phyloP scores from a whole-genome alignment of 2,329 filamentous ascomycete genomes.

The Xylaria sp. region DNA sequence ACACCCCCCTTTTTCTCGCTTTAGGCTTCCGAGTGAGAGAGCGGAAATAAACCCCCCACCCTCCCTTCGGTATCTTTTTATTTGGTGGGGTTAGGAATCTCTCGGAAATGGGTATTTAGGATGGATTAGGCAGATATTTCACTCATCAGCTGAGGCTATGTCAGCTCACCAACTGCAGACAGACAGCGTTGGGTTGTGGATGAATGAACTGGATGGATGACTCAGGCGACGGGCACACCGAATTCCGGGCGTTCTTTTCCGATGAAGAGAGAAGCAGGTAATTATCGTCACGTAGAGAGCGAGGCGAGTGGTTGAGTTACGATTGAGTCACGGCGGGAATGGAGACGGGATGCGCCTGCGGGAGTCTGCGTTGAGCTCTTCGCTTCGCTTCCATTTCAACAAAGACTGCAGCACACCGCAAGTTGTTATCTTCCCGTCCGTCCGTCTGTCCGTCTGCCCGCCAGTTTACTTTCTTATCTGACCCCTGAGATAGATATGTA shows the following conservation, averaged over 20 bases:
- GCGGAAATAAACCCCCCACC: no score
- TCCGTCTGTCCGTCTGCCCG: no score
- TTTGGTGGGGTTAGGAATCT: background rate
- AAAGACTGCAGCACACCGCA: slow-evolving; percentile 14
- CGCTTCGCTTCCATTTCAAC: background rate
- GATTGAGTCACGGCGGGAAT: background rate
- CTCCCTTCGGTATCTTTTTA: background rate
- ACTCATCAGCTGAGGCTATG: slow-evolving; percentile 17
- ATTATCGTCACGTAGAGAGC: background rate
- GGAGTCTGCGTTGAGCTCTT: slow-evolving; percentile 12
- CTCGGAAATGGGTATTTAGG: background rate
- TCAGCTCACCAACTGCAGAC: slow-evolving; percentile 12
- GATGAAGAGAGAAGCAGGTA: background rate
- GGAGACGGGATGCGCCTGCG: slow-evolving; percentile 4
- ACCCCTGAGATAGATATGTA: no score
- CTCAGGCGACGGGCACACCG: slow-evolving; percentile 13
- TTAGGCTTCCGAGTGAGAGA: background rate
- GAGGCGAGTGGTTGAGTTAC: slow-evolving; percentile 1
- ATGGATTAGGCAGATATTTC: slow-evolving; percentile 4
- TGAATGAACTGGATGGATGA: background rate
- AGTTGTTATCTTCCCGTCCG: slow-evolving; percentile 2
- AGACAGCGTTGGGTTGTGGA: slow-evolving; percentile 2
- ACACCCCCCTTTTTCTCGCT: background rate
- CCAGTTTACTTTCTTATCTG: no score
- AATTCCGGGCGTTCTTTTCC: background rate